phyloP scores from a whole-genome alignment of 805 yeast species.

The Nakazawaea laoshanensis region DNA sequence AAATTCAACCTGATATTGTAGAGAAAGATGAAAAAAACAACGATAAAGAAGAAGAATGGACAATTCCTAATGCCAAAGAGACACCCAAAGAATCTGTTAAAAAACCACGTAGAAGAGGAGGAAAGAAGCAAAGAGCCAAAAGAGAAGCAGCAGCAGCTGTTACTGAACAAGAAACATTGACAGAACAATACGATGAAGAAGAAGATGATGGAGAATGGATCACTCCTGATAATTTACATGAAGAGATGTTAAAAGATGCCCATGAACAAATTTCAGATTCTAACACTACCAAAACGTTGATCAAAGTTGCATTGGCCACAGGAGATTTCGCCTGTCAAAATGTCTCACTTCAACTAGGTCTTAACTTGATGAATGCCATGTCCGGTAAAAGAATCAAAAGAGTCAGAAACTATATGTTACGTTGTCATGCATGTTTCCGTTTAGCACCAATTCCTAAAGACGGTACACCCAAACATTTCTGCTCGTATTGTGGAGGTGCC shows the following conservation, averaged over 20 bases:
- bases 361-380: constrained; percentile 75
- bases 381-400: constrained; percentile 80
- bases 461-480: constrained; percentile 77
- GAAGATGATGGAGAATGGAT: constrained; percentile 91
- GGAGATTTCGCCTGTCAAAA: constrained; percentile 98
- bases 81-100: constrained; percentile 14
- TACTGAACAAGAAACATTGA: constrained; percentile 11
- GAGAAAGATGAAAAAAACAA: constrained; percentile 11
- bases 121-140: constrained; percentile 55
- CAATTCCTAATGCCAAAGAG: constrained; percentile 8
- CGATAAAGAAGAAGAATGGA: constrained; percentile 11
- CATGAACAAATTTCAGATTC: constrained; percentile 46
- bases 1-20: constrained; percentile 14
- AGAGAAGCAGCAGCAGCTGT: constrained; percentile 26
- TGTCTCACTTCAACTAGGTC: constrained; percentile 84
- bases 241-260: constrained; percentile 59
- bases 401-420: constrained; percentile 84
- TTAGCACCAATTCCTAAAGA: constrained; percentile 70
- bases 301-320: constrained; percentile 79
- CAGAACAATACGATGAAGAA: constrained; percentile 58
- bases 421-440: constrained; percentile 96
- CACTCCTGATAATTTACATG: constrained; percentile 74
- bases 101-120: constrained; percentile 53
- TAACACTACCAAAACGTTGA: constrained; percentile 23
- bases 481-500: constrained; percentile 92